Percentiles rank a stretch among this genome's conserved stretches.
Evolutionary conservation across 208 protist species (phyloP).

Genomic region (Leishmania tropica): DNA sequence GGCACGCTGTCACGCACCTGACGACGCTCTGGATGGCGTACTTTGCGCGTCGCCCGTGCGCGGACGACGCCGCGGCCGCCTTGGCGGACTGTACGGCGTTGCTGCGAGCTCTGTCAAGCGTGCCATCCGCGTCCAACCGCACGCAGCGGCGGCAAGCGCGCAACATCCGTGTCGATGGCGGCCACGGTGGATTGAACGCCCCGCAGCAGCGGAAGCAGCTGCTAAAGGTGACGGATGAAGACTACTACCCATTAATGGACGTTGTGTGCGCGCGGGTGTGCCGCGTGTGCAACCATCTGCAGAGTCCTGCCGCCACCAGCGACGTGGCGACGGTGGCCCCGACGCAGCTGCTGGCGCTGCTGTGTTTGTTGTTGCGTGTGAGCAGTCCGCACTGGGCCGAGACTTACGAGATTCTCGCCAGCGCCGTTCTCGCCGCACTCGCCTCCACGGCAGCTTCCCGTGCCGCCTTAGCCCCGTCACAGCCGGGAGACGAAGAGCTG

Average conservation of each 20-base stretch:
- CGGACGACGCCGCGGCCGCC: background rate
- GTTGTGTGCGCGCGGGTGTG: constrained; percentile 32
- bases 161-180: background rate
- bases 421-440: constrained; percentile 23
- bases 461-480: background rate
- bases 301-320: background rate
- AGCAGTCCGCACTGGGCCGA: constrained; percentile 55
- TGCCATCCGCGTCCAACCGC: constrained; percentile 8
- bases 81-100: constrained; percentile 13
- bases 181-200: background rate
- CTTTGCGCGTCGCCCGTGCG: constrained; percentile 2
- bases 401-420: constrained; percentile 51
- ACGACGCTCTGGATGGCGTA: constrained; percentile 51
- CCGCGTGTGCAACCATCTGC: constrained; percentile 10
- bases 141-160: constrained; percentile 24
- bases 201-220: background rate
- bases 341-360: constrained; percentile 16
- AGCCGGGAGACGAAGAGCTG: constrained; percentile 5
- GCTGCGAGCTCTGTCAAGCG: constrained; percentile 19
- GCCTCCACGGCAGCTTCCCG: background rate
- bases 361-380: constrained; percentile 38
- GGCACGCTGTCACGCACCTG: constrained; percentile 53
- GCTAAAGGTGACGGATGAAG: constrained; percentile 36
- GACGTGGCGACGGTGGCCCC: background rate
- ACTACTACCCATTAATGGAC: constrained; percentile 55